Conservation (phyloP, 352 stramenopile species). For the Thalassiosira allenii region DNA sequence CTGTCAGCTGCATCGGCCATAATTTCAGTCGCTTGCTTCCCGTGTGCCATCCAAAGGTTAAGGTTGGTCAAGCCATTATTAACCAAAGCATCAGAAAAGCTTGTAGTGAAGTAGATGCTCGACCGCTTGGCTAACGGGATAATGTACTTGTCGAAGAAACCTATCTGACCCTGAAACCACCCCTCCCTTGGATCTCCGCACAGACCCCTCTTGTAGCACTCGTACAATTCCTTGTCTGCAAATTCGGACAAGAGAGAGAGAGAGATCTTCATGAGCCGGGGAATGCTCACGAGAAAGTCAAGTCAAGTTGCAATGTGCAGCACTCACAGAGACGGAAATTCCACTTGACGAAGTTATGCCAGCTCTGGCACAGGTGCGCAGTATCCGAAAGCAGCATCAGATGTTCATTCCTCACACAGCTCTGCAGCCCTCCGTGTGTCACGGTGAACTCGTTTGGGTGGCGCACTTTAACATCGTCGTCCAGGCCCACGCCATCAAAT, state of each 20-base stretch:
- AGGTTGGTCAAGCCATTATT: conserved; percentile 7
- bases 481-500: conserved; percentile 22
- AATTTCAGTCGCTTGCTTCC: neutral
- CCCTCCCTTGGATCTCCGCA: conserved; percentile 20
- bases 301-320: too few relatives aligned
- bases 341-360: conserved; percentile 72
- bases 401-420: conserved; percentile 57
- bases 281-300: too few relatives aligned
- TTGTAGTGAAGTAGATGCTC: neutral
- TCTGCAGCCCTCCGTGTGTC: conserved; percentile 34
- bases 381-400: conserved; percentile 70
- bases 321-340: conserved; percentile 65
- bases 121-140: conserved; percentile 51
- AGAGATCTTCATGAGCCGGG: too few relatives aligned
- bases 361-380: conserved; percentile 67
- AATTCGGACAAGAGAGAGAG: too few relatives aligned
- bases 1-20: neutral
- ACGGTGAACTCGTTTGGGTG: conserved; percentile 39
- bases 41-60: neutral
- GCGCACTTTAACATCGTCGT: conserved; percentile 23
- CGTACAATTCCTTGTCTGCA: conserved; percentile 24
- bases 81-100: neutral
- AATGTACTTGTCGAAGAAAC: conserved; percentile 60
- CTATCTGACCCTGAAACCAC: conserved; percentile 57
- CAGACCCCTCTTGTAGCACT: conserved; percentile 13